Evolutionary conservation across 306 rosid genomes (phyloP), one percentile per base, ranked within the genome.

Genomic region (Gillenia trifoliata): DNA sequence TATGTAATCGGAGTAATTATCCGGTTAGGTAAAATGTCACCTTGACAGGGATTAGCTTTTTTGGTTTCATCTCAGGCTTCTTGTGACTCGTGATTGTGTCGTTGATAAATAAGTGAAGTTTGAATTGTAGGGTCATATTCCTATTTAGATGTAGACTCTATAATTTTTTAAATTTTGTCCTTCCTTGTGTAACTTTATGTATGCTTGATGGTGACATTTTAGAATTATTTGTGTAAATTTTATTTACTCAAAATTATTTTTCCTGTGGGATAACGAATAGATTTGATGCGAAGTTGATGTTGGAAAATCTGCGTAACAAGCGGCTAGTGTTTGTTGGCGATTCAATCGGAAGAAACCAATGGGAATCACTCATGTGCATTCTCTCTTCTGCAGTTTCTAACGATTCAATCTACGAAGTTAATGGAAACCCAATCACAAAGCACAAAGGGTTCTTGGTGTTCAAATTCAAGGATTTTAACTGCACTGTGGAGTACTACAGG

Each of bases 291-390:
- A 86, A 74, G 40, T 31, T 80, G 83, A 89, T 90, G 95, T 59
- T 93, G 85, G 97, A 87, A 74, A 90, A 85, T 55, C 71, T 90
- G 72, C 75, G 86, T 34, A 82, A 85, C 86, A 93, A 90, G 72
- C 78, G 95, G 33, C 34, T 90, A 23, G 97, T 86, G 45, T 93
- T 93, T 43, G 91, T 77, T n/a, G 98, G 98, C 20, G 98, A 90
- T 77, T 93, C 98, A 31, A 90, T 93, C 12, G 98, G 98, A 54
- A 84, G 98, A 80, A 93, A 93, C 79, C 97, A 90, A 77, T 93
- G 98, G 98, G 97, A 93, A 50, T 93, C 97, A 15, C 87, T 93
- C 55, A 82, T 93, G 11, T 93, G 98, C 88, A 72, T 93, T 95
- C 93, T 93, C 25, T 85, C 98, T 55, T 87, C 95, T 62, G 95